These are phyloP conservation scores for Leccinum barrowsii DNA, from an alignment of 768 basidiomycete genomes.

Conservation along the genomic window DNA sequence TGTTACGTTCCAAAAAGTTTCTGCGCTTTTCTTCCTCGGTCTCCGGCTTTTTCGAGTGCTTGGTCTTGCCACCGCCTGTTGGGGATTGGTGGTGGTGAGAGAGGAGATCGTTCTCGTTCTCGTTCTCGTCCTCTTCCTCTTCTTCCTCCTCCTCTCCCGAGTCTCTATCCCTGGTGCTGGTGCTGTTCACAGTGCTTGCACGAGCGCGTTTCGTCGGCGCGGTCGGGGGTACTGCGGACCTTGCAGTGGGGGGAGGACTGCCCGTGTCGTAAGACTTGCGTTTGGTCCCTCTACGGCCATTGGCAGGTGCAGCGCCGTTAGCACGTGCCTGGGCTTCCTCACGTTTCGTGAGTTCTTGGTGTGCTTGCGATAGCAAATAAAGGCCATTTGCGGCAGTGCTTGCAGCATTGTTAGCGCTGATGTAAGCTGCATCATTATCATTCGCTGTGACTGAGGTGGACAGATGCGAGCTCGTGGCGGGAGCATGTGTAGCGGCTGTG, in stretches of 20 bases:
- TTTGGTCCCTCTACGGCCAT: slow-evolving; percentile 56
- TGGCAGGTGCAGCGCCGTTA: slow-evolving; percentile 34
- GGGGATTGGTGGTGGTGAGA: slow-evolving; percentile 19
- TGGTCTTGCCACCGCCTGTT: slow-evolving; percentile 14
- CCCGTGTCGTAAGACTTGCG: slow-evolving; percentile 59
- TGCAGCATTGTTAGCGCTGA: slow-evolving; percentile 54
- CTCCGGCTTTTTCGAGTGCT: slow-evolving; percentile 71
- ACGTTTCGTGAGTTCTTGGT: slow-evolving; percentile 94
- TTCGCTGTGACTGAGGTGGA: slow-evolving; percentile 34
- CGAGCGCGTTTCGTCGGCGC: slow-evolving; percentile 36
- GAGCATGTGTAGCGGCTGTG: slow-evolving; percentile 30
- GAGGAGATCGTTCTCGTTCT: slow-evolving; percentile 33
- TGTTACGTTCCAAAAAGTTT: slow-evolving; percentile 95
- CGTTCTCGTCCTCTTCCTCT: slow-evolving; percentile 40
- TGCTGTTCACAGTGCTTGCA: slow-evolving; percentile 32
- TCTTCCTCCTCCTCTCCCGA: slow-evolving; percentile 35
- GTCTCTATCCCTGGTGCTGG: slow-evolving; percentile 35
- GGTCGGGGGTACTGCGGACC: slow-evolving; percentile 24
- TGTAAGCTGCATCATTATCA: slow-evolving; percentile 33
- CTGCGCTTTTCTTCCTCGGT: slow-evolving; percentile 97
- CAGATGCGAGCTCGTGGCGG: slow-evolving; percentile 33
- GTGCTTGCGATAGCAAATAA: slow-evolving; percentile 90
- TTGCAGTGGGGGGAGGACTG: slow-evolving; percentile 29
- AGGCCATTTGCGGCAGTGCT: slow-evolving; percentile 84
- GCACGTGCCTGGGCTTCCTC: slow-evolving; percentile 78